A percentile compares a stretch with the other conserved stretches of the same genome.
These are phyloP conservation scores for Agrocybe chaxingu DNA, from an alignment of 768 basidiomycete species.

Conservation along the genomic window DNA sequence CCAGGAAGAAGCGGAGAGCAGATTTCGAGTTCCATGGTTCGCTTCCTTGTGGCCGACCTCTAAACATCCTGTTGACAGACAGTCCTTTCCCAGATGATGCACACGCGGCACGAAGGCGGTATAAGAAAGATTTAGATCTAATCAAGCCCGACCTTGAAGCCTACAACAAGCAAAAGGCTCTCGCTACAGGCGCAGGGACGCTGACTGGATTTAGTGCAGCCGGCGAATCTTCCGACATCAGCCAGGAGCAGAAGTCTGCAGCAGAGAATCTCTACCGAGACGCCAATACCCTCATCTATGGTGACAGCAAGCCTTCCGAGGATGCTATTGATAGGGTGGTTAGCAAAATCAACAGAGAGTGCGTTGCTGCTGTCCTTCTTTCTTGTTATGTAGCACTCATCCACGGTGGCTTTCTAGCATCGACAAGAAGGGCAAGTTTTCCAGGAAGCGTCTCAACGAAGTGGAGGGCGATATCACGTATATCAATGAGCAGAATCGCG, in stretches of 20 bases:
- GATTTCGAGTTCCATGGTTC: constrained; percentile 91
- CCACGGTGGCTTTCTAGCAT: constrained; percentile 45
- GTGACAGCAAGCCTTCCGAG: constrained; percentile 92
- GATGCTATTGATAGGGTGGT: constrained; percentile 94
- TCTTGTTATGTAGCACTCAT: not conserved
- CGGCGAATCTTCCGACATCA: constrained; percentile 35
- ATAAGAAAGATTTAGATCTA: constrained; percentile 87
- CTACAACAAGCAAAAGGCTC: constrained; percentile 89
- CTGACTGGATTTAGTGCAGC: constrained; percentile 58
- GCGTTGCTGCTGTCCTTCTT: constrained; percentile 28
- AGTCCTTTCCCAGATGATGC: constrained; percentile 64
- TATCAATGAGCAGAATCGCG: constrained; percentile 97
- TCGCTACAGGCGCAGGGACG: constrained; percentile 77
- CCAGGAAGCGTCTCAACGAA: constrained; percentile 85
- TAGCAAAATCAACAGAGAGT: constrained; percentile 92
- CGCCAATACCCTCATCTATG: constrained; percentile 89
- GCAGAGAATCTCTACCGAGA: constrained; percentile 88
- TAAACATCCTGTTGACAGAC: not conserved
- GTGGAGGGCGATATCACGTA: constrained; percentile 97
- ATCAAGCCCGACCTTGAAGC: constrained; percentile 85
- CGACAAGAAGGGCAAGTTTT: constrained; percentile 88
- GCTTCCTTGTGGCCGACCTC: constrained; percentile 23
- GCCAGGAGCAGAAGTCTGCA: constrained; percentile 63
- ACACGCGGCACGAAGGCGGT: constrained; percentile 82
- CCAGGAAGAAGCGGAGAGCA: constrained; percentile 76